Conservation (phyloP, 2,329 filamentous ascomycete genomes). For the Trichophyton verrucosum region DNA sequence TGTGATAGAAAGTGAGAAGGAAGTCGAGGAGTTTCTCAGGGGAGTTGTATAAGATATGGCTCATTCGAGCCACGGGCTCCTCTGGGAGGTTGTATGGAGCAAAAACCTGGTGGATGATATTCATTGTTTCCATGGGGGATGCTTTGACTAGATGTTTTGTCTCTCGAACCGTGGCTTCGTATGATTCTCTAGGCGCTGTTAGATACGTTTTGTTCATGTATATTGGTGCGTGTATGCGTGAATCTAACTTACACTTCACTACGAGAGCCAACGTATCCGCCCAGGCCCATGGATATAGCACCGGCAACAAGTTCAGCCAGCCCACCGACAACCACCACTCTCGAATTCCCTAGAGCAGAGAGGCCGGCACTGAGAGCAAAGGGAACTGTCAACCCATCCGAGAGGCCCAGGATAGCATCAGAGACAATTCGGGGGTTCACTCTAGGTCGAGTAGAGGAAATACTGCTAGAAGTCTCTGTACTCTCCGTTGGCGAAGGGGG, state of each 20-base stretch:
- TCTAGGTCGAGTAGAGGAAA: constrained; percentile 18
- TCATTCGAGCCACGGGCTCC: constrained; percentile 26
- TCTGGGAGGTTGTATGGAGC: constrained; percentile 30
- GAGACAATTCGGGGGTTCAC: constrained; percentile 36
- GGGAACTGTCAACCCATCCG: constrained; percentile 33
- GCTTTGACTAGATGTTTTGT: constrained; percentile 30
- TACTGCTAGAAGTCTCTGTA: not conserved
- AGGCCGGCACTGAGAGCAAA: constrained; percentile 34
- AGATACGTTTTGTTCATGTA: not conserved
- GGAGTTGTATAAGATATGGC: constrained; percentile 25
- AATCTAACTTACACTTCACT: constrained; percentile 35
- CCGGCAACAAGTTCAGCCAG: constrained; percentile 32
- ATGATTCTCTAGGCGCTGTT: constrained; percentile 28
- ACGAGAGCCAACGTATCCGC: constrained; percentile 36
- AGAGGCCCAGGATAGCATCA: constrained; percentile 32
- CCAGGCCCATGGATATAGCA: constrained; percentile 32
- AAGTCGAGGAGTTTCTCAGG: constrained; percentile 34
- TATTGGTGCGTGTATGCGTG: not conserved
- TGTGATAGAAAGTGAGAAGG: constrained; percentile 38
- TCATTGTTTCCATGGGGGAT: constrained; percentile 26
- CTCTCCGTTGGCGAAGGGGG: not conserved
- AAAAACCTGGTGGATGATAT: constrained; percentile 33
- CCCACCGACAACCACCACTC: constrained; percentile 30
- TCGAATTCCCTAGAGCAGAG: constrained; percentile 28
- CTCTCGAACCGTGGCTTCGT: constrained; percentile 34